These are phyloP conservation scores for Cryphonectria naterciae DNA, from an alignment of 2,329 filamentous ascomycete genomes.

Conservation along the genomic window DNA sequence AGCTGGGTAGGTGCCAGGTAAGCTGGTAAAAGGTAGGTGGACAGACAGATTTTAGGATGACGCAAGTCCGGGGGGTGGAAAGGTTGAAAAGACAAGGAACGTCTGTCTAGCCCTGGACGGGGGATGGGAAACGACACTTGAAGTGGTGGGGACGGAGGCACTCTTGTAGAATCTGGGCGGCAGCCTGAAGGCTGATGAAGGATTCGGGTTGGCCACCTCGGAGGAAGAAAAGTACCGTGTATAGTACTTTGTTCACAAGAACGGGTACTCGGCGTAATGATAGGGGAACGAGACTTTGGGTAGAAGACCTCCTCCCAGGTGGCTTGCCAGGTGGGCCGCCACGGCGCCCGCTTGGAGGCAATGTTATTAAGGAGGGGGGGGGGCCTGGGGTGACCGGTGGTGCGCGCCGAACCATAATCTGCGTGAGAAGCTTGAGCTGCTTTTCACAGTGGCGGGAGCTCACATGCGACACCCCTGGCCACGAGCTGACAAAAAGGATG, in stretches of 20 bases:
- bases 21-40: background rate
- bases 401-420: background rate
- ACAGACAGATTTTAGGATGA: background rate
- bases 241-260: conserved; percentile 11
- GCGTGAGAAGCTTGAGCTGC: conserved; percentile 25
- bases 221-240: conserved; percentile 12
- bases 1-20: conserved; percentile 1
- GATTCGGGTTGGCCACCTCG: background rate
- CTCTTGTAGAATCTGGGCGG: conserved; percentile 17
- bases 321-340: conserved; percentile 22
- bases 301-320: background rate
- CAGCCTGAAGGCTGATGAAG: background rate
- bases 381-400: conserved; percentile 24
- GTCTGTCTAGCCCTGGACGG: background rate
- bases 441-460: conserved; percentile 11
- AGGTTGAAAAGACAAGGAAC: background rate
- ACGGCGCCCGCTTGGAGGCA: conserved; percentile 28
- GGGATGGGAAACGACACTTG: background rate
- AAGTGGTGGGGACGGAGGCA: conserved; percentile 12
- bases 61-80: conserved; percentile 5
- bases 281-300: background rate
- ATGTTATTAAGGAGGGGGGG: conserved; percentile 23
- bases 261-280: conserved; percentile 12
- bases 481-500: conserved; percentile 14
- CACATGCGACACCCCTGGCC: conserved; percentile 25